Evolutionary conservation across 805 yeast species (phyloP).

Genomic region (Candida silvatica): DNA sequence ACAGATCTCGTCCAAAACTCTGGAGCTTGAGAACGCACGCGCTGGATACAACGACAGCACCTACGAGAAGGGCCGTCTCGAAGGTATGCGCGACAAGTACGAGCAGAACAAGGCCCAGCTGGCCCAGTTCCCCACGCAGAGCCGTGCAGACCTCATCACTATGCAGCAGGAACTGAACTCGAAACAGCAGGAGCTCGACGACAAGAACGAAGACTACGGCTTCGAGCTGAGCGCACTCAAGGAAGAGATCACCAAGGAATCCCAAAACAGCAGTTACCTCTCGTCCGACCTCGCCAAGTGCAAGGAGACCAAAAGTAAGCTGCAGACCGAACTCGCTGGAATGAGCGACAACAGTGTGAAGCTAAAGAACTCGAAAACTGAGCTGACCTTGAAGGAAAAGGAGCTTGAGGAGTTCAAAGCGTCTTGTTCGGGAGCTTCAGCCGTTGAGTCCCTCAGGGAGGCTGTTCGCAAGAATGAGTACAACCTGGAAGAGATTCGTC

Average conservation of each 20-base stretch:
- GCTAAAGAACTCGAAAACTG: slow-evolving; percentile 35
- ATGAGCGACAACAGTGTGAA: slow-evolving; percentile 36
- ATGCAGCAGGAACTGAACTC: neutral
- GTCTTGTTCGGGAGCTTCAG: slow-evolving; percentile 15
- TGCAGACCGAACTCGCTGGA: slow-evolving; percentile 30
- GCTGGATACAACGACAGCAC: slow-evolving; percentile 28
- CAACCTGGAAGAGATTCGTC: slow-evolving; percentile 47
- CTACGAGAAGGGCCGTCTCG: slow-evolving; percentile 47
- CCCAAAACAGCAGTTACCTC: slow-evolving; percentile 33
- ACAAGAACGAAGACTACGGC: slow-evolving; percentile 8
- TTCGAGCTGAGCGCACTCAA: slow-evolving; percentile 13
- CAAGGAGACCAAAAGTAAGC: slow-evolving; percentile 26
- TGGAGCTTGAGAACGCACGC: slow-evolving; percentile 18
- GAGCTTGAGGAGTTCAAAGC: slow-evolving; percentile 26
- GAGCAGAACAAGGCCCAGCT: slow-evolving; percentile 8
- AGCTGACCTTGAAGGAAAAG: slow-evolving; percentile 29
- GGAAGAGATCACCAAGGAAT: slow-evolving; percentile 31
- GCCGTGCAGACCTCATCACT: slow-evolving; percentile 5
- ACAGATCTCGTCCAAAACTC: slow-evolving; percentile 11
- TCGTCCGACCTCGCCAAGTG: slow-evolving; percentile 30
- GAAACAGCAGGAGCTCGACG: slow-evolving; percentile 4
- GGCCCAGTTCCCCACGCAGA: slow-evolving; percentile 4
- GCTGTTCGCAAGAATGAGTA: slow-evolving; percentile 29
- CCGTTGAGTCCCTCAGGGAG: slow-evolving; percentile 20
- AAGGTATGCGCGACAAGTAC: slow-evolving; percentile 23